A percentile compares a stretch with the other conserved stretches of the same genome.
phyloP scores from a whole-genome alignment of 768 basidiomycete species.

The Cystobasidium ongulense region DNA sequence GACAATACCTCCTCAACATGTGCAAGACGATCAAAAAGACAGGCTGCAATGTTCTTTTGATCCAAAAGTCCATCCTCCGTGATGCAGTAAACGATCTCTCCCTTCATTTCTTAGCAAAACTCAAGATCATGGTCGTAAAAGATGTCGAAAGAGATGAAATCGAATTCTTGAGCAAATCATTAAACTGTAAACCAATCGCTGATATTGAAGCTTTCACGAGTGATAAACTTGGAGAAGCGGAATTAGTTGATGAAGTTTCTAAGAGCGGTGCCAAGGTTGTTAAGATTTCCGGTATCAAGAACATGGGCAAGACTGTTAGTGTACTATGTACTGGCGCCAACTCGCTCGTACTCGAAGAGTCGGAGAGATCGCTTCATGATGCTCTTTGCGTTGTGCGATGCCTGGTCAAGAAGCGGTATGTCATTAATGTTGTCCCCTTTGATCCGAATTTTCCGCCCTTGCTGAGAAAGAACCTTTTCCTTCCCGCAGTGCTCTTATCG shows the following conservation, averaged over 20 bases:
- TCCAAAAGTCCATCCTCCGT: conserved; percentile 97
- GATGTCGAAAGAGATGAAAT: conserved; percentile 98
- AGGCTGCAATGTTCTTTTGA: conserved; percentile 97
- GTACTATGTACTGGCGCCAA: conserved; percentile 92
- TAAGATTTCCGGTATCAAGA: conserved; percentile 87
- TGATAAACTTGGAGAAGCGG: conserved; percentile 94
- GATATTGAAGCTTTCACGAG: conserved; percentile 96
- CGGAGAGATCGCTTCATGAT: conserved; percentile 93
- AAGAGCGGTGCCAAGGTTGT: conserved; percentile 81
- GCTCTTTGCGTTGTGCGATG: conserved; percentile 98
- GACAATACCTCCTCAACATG: conserved; percentile 91
- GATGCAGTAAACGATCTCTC: conserved; percentile 98
- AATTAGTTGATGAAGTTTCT: conserved; percentile 81
- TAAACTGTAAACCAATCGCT: conserved; percentile 90
- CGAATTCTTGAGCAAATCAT: conserved; percentile 86
- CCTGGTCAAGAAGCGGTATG: conserved; percentile 92
- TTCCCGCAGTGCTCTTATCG: conserved; percentile 67
- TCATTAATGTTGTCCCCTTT: conserved; percentile 1
- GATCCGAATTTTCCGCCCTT: neutral
- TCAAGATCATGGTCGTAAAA: conserved; percentile 92
- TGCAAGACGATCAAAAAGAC: conserved; percentile 99
- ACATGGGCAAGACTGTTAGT: conserved; percentile 86
- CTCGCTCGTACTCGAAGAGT: conserved; percentile 87
- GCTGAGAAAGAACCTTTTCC: neutral
- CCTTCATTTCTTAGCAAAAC: conserved; percentile 90